Percentiles rank a stretch among this genome's conserved stretches.
These are phyloP conservation scores for Fusarium sp. DNA, from an alignment of 2,329 filamentous ascomycete genomes.

Conservation along the genomic window DNA sequence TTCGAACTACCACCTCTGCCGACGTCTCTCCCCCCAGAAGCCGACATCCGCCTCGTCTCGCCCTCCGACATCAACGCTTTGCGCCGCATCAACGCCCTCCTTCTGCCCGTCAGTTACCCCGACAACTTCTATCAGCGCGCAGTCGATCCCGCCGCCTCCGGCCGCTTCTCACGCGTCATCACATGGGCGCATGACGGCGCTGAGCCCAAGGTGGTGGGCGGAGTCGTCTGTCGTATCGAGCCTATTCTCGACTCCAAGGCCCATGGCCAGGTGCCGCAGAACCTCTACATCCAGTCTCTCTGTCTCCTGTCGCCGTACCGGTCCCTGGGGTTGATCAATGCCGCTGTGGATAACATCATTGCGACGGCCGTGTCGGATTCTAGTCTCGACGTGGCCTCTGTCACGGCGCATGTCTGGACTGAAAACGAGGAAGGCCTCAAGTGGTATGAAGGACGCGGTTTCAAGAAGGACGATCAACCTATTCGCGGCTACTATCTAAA, in stretches of 20 bases:
- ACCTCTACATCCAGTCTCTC: slow-evolving; percentile 74
- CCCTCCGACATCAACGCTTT: slow-evolving; percentile 67
- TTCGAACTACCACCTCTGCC: slow-evolving; percentile 46
- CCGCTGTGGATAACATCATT: slow-evolving; percentile 66
- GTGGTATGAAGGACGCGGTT: slow-evolving; percentile 72
- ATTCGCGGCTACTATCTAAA: slow-evolving; percentile 71
- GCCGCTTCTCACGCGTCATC: slow-evolving; percentile 70
- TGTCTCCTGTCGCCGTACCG: slow-evolving; percentile 73
- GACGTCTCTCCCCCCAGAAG: slow-evolving; percentile 58
- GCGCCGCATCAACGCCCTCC: slow-evolving; percentile 72
- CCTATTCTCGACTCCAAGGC: slow-evolving; percentile 39
- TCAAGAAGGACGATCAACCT: slow-evolving; percentile 60
- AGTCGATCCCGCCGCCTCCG: slow-evolving; percentile 60
- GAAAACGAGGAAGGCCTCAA: slow-evolving; percentile 71
- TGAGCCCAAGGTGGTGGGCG: slow-evolving; percentile 67
- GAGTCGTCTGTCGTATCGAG: slow-evolving; percentile 72
- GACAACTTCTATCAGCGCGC: slow-evolving; percentile 72
- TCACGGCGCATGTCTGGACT: slow-evolving; percentile 77
- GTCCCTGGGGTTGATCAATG: slow-evolving; percentile 67
- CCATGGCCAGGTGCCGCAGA: slow-evolving; percentile 48
- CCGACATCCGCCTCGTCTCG: slow-evolving; percentile 63
- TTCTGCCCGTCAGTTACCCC: slow-evolving; percentile 72
- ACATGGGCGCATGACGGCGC: slow-evolving; percentile 62
- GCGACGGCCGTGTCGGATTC: slow-evolving; percentile 51
- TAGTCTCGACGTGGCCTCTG: slow-evolving; percentile 53